These are phyloP conservation scores for Colletotrichum sp. DNA, from an alignment of 2,329 filamentous ascomycete species.

Conservation along the genomic window DNA sequence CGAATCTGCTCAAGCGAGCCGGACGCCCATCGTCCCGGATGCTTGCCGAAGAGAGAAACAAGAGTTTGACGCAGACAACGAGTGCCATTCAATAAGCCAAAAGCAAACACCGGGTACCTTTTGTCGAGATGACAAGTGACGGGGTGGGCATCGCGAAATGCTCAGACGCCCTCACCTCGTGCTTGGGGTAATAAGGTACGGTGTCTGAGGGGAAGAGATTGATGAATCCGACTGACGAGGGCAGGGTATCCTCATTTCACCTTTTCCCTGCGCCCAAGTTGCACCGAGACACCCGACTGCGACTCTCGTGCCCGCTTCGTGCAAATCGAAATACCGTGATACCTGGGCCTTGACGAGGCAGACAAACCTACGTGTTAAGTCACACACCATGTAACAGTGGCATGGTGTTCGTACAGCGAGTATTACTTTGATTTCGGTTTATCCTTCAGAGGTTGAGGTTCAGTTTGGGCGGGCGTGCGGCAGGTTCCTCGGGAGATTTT, in stretches of 20 bases:
- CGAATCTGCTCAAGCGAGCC: neutral
- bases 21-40: neutral
- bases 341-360: neutral
- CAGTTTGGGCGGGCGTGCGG: neutral
- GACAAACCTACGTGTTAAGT: neutral
- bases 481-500: conserved; percentile 1
- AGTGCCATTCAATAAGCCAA: neutral
- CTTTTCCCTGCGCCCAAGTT: neutral
- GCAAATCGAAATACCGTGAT: neutral
- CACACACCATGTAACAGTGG: conserved; percentile 7
- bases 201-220: neutral
- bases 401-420: neutral
- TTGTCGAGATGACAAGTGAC: neutral
- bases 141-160: neutral
- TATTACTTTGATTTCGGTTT: neutral
- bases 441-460: neutral
- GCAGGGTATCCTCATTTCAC: neutral
- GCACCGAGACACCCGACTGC: conserved; percentile 16
- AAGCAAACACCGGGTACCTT: neutral
- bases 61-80: neutral
- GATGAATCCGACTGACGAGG: neutral
- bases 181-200: neutral
- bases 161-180: neutral
- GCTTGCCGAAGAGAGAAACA: neutral
- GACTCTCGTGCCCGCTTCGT: neutral